Conservation (phyloP, 495 filamentous ascomycete species). For the Hypoxylon lenormandii region DNA sequence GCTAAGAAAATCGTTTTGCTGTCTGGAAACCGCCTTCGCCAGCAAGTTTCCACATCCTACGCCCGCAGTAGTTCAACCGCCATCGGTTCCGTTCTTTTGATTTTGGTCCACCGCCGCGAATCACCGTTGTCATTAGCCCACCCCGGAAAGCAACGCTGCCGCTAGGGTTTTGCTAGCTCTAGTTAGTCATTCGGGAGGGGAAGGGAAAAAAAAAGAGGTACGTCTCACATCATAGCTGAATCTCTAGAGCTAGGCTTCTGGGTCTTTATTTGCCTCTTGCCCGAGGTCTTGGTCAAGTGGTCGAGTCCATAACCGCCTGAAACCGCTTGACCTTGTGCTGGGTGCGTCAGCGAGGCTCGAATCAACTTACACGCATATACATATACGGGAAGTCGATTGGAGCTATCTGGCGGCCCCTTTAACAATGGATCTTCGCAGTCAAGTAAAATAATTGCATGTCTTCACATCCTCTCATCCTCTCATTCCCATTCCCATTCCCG, state of each 20-base stretch:
- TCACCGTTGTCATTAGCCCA: conserved; percentile 39
- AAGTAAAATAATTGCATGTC: neutral
- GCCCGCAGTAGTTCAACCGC: conserved; percentile 46
- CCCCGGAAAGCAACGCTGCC: conserved; percentile 46
- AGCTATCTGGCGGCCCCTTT: conserved; percentile 18
- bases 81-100: conserved; percentile 44
- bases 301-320: conserved; percentile 21
- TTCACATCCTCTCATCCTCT: neutral
- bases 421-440: conserved; percentile 10
- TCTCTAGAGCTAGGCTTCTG: neutral
- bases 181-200: conserved; percentile 30
- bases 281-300: neutral
- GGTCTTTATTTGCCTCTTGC: conserved; percentile 1
- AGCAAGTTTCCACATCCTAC: conserved; percentile 38
- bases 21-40: conserved; percentile 28
- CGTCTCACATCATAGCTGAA: conserved; percentile 21
- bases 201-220: conserved; percentile 26
- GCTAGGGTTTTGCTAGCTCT: conserved; percentile 37
- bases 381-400: conserved; percentile 25
- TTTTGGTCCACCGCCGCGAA: conserved; percentile 42
- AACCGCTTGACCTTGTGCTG: conserved; percentile 31
- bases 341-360: conserved; percentile 31
- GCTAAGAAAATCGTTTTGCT: conserved; percentile 27
- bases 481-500: conserved; percentile 28
- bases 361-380: conserved; percentile 48